Conservation (phyloP, 129 eudicot species). For the Sambucus nigra region DNA sequence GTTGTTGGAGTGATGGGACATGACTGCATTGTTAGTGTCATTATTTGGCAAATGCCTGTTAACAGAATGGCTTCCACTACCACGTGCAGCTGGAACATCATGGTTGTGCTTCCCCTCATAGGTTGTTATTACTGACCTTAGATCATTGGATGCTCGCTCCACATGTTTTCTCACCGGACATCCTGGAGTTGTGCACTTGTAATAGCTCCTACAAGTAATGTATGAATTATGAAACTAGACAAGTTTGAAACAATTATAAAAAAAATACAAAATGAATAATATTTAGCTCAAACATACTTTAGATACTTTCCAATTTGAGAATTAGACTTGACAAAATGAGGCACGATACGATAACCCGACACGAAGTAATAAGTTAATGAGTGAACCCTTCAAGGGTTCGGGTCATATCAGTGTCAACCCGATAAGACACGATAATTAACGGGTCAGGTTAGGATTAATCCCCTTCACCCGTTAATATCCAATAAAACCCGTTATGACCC, state of each 20-base stretch:
- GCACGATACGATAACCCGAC: too few relatives aligned
- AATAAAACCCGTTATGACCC: too few relatives aligned
- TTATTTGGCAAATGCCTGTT: conserved; percentile 23
- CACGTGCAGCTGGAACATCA: conserved; percentile 71
- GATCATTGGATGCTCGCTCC: conserved; percentile 69
- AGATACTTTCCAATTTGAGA: too few relatives aligned
- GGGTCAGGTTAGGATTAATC: too few relatives aligned
- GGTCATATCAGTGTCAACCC: too few relatives aligned
- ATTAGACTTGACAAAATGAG: too few relatives aligned
- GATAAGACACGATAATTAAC: too few relatives aligned
- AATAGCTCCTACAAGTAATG: conserved; percentile 58
- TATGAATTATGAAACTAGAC: not conserved
- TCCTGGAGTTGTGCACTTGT: conserved; percentile 61
- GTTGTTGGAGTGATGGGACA: conserved; percentile 24
- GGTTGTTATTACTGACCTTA: conserved; percentile 65
- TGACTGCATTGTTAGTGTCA: conserved; percentile 13
- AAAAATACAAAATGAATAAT: too few relatives aligned
- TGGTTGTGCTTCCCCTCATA: conserved; percentile 94
- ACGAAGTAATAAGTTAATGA: too few relatives aligned
- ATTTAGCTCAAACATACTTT: too few relatives aligned
- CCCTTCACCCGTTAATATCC: too few relatives aligned
- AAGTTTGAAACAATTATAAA: not conserved
- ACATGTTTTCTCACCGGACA: conserved; percentile 83
- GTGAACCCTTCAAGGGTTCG: too few relatives aligned
- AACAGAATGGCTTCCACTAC: conserved; percentile 25